Evolutionary conservation across 805 yeast genomes (phyloP).

Genomic region (Wickerhamiella allomyrinae): DNA sequence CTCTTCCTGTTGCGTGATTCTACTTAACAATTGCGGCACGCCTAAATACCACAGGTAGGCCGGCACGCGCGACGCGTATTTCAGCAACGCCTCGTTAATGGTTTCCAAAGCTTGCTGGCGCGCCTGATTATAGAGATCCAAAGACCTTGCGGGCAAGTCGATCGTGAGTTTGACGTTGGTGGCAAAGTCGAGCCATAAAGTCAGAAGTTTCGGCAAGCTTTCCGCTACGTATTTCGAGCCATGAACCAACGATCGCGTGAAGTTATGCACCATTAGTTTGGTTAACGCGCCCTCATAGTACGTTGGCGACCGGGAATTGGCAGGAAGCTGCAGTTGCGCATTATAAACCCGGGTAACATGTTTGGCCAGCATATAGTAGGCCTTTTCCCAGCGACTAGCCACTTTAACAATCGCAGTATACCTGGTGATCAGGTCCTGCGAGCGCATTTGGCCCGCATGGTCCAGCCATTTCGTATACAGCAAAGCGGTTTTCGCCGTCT

Average conservation of each 20-base stretch:
- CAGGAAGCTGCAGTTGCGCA: conserved; percentile 35
- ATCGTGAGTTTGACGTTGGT: neutral
- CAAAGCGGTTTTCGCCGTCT: conserved; percentile 39
- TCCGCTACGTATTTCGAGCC: conserved; percentile 63
- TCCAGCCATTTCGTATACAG: conserved; percentile 84
- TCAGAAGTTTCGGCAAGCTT: conserved; percentile 63
- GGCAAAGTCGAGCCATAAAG: conserved; percentile 60
- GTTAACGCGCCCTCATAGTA: conserved; percentile 33
- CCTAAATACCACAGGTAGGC: conserved; percentile 64
- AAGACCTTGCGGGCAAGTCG: neutral
- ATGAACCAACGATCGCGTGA: conserved; percentile 42
- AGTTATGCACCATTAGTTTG: conserved; percentile 38
- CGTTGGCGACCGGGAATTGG: conserved; percentile 12
- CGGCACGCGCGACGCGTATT: conserved; percentile 27
- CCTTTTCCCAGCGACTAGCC: conserved; percentile 55
- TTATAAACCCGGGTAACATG: conserved; percentile 69
- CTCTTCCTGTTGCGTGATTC: conserved; percentile 51
- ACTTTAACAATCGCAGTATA: conserved; percentile 45
- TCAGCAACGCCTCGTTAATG: neutral
- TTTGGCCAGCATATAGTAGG: conserved; percentile 65
- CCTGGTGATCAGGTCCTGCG: conserved; percentile 55
- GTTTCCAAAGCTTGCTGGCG: neutral
- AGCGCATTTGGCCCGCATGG: conserved; percentile 66
- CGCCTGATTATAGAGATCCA: neutral
- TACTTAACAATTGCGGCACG: conserved; percentile 69